Conservation (phyloP, 2,329 filamentous ascomycete species). For the Xylaria sp. region DNA sequence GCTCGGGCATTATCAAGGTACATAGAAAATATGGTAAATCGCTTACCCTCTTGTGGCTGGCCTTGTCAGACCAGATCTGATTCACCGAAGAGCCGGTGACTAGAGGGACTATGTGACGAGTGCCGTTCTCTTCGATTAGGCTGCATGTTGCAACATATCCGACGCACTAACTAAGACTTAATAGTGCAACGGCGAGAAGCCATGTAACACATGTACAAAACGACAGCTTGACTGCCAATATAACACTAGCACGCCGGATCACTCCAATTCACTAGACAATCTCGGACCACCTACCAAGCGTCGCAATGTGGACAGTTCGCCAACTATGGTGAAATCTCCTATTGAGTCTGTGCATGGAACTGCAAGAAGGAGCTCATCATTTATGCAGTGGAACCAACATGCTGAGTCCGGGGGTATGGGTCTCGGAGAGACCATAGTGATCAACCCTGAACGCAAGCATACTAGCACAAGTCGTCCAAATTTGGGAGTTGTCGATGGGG, state of each 20-base stretch:
- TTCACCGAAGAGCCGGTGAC: slow-evolving; percentile 13
- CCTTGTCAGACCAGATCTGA: slow-evolving; percentile 6
- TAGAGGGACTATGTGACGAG: not conserved
- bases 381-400: slow-evolving; percentile 44
- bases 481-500: slow-evolving; percentile 42
- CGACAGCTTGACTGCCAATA: slow-evolving; percentile 60
- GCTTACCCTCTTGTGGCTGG: slow-evolving; percentile 1
- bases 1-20: slow-evolving; percentile 3
- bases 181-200: slow-evolving; percentile 68
- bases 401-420: slow-evolving; percentile 38
- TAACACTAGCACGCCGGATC: slow-evolving; percentile 50
- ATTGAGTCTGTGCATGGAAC: slow-evolving; percentile 48
- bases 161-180: slow-evolving; percentile 39
- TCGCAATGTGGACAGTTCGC: slow-evolving; percentile 50
- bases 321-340: slow-evolving; percentile 43
- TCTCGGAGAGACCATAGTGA: slow-evolving; percentile 30
- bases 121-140: slow-evolving; percentile 8
- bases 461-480: slow-evolving; percentile 37
- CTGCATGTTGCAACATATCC: slow-evolving; percentile 32
- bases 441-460: slow-evolving; percentile 42
- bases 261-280: slow-evolving; percentile 48
- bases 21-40: not conserved
- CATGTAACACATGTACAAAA: slow-evolving; percentile 69
- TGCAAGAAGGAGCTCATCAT: slow-evolving; percentile 39
- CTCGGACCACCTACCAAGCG: slow-evolving; percentile 53